phyloP scores from a whole-genome alignment of 306 rosid genomes.

The Sechiopsis laciniata region DNA sequence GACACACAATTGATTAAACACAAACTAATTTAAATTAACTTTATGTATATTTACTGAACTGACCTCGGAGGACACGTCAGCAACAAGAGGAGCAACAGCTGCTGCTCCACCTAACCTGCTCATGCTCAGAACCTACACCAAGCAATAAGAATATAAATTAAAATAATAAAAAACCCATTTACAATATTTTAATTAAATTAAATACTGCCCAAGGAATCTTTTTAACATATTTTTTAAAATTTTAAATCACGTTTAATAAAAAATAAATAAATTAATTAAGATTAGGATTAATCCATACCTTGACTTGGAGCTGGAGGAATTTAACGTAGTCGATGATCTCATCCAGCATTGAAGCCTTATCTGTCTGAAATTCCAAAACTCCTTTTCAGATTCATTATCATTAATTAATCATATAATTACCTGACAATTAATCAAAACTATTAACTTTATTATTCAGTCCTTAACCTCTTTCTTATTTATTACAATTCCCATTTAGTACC shows the following conservation, averaged over 20 bases:
- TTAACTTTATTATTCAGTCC: background rate
- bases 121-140: slow-evolving; percentile 86
- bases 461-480: background rate
- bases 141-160: background rate
- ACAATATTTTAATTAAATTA: background rate
- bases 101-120: slow-evolving; percentile 97
- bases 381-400: background rate
- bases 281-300: slow-evolving; percentile 38
- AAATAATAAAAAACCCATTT: background rate
- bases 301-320: slow-evolving; percentile 95
- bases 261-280: background rate
- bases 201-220: background rate
- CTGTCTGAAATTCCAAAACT: slow-evolving; percentile 69
- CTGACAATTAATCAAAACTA: background rate
- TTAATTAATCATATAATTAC: background rate
- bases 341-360: slow-evolving; percentile 97
- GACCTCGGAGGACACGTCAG: slow-evolving; percentile 80
- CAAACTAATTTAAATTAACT: too few species aligned
- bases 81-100: slow-evolving; percentile 80
- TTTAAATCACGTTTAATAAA: background rate
- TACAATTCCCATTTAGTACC: background rate
- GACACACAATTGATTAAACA: too few species aligned
- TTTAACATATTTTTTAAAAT: background rate
- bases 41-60: background rate
- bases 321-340: slow-evolving; percentile 97